Evolutionary conservation across 2,329 filamentous ascomycete species (phyloP).

Genomic region (Tricladium varicosporioides): DNA sequence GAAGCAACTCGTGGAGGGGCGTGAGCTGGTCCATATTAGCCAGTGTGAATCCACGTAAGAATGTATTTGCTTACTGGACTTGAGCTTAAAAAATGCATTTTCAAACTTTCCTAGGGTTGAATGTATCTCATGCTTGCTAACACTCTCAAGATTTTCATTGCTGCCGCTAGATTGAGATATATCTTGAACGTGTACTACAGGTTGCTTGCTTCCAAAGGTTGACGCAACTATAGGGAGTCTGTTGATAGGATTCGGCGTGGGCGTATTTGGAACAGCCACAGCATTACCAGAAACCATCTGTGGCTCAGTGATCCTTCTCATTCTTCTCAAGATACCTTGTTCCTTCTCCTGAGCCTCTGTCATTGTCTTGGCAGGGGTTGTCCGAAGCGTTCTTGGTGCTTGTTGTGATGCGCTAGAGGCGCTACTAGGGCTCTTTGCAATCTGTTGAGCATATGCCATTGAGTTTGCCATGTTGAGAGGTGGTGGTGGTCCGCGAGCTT

Average conservation of each 20-base stretch:
- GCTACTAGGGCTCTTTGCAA: conserved; percentile 18
- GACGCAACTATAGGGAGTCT: conserved; percentile 7
- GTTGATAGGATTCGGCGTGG: not conserved
- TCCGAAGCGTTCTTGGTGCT: not conserved
- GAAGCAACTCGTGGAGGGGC: not conserved
- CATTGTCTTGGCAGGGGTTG: not conserved
- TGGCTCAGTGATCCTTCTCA: not conserved
- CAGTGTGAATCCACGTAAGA: not conserved
- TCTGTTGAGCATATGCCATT: conserved; percentile 33
- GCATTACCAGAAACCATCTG: conserved; percentile 4
- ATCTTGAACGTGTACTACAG: not conserved
- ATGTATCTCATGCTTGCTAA: not conserved
- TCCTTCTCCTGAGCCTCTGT: conserved; percentile 10
- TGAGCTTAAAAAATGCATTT: conserved; percentile 3
- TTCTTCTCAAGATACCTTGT: conserved; percentile 9
- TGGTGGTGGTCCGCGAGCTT: conserved; percentile 23
- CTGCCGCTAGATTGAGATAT: not conserved
- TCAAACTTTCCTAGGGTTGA: not conserved
- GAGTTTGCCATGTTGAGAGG: conserved; percentile 29
- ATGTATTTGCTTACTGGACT: not conserved
- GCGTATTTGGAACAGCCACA: not conserved
- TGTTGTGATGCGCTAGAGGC: not conserved
- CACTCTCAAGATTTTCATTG: too few species aligned
- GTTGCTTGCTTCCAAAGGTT: conserved; percentile 3
- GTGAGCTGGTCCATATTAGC: not conserved